These are phyloP conservation scores for Rhododendron griersonianum DNA, from an alignment of 148 eudicot species.

Conservation along the genomic window DNA sequence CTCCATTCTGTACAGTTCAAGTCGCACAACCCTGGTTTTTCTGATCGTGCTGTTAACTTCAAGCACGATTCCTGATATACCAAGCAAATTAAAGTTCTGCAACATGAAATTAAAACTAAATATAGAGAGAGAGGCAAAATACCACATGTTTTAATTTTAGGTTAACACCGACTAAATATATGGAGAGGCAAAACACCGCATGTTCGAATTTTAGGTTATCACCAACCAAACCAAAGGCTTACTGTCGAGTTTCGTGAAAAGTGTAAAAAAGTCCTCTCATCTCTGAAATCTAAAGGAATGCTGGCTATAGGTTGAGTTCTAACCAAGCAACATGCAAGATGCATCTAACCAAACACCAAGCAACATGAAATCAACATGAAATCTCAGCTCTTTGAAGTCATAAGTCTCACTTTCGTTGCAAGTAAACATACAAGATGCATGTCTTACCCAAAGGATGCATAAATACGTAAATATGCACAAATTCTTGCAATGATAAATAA, in stretches of 20 bases:
- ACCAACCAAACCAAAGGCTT: not conserved
- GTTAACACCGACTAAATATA: not conserved
- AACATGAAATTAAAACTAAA: not conserved
- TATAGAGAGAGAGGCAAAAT: not conserved
- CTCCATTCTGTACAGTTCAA: not conserved
- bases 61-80: not conserved
- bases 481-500: not conserved
- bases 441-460: not conserved
- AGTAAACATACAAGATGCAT: not conserved
- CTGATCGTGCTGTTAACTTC: not conserved
- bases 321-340: not conserved
- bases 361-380: not conserved
- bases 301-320: not conserved
- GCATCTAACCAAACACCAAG: not conserved
- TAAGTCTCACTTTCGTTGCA: not conserved
- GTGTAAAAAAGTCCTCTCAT: not conserved
- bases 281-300: not conserved
- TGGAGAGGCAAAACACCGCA: not conserved
- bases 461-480: not conserved
- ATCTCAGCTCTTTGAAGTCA: not conserved
- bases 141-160: not conserved
- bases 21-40: too few species aligned
- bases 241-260: not conserved
- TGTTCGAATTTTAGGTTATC: not conserved
- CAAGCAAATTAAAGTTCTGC: not conserved